Evolutionary conservation across 1,284 basidiomycete species (phyloP).

Genomic region (Cutaneotrichosporon daszewskae): DNA sequence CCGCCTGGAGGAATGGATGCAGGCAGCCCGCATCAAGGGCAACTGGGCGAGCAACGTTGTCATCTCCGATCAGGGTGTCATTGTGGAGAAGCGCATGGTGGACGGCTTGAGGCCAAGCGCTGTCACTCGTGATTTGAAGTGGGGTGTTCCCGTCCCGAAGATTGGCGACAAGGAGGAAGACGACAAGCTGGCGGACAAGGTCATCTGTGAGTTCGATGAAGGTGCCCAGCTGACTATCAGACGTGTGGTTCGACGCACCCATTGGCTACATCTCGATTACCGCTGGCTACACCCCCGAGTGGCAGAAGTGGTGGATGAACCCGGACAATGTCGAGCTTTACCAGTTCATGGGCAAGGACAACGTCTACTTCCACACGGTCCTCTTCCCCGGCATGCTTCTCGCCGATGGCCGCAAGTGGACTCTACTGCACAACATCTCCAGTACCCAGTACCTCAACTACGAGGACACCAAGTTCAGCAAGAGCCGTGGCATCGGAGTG

Average conservation of each 20-base stretch:
- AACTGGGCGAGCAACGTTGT: constrained; percentile 91
- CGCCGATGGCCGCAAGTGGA: constrained; percentile 88
- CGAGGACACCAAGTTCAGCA: constrained; percentile 98
- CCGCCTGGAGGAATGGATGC: constrained; percentile 82
- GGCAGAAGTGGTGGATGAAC: constrained; percentile 98
- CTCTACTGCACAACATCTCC: constrained; percentile 87
- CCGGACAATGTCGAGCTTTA: constrained; percentile 85
- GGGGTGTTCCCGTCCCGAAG: constrained; percentile 89
- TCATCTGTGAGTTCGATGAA: constrained; percentile 67
- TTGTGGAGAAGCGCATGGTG: constrained; percentile 86
- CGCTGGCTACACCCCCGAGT: constrained; percentile 87
- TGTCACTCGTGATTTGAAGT: constrained; percentile 87
- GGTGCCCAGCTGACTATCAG: constrained; percentile 46
- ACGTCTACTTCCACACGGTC: constrained; percentile 97
- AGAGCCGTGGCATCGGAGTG: constrained; percentile 92
- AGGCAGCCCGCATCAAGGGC: constrained; percentile 68
- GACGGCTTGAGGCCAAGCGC: constrained; percentile 79
- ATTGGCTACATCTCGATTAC: constrained; percentile 98
- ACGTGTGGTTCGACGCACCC: constrained; percentile 95
- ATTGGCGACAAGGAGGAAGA: constrained; percentile 64
- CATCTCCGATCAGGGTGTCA: constrained; percentile 75
- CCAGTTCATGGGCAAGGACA: constrained; percentile 99
- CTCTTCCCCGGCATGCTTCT: constrained; percentile 89
- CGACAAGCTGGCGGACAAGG: constrained; percentile 84
- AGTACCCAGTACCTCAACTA: constrained; percentile 98